Conservation (phyloP, 495 filamentous ascomycete species). For the Gamarada debralockiae region DNA sequence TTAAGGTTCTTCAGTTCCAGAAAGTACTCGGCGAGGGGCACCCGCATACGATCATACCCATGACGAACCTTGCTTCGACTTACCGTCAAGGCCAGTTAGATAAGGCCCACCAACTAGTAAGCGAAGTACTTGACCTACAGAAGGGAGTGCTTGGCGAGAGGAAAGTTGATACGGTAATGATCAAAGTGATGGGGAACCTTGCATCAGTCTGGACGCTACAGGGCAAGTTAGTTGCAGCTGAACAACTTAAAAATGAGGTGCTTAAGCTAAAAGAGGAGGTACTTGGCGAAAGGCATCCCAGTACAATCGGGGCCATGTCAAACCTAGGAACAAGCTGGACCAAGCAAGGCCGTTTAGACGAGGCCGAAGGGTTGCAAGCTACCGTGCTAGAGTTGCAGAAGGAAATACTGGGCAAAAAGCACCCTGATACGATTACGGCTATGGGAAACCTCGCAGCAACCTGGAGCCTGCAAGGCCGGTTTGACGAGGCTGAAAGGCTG, state of each 20-base stretch:
- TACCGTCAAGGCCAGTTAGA: conserved; percentile 11
- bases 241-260: conserved; percentile 19
- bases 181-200: conserved; percentile 29
- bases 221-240: conserved; percentile 23
- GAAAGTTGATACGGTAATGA: conserved; percentile 28
- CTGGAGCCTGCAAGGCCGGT: conserved; percentile 21
- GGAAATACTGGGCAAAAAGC: conserved; percentile 13
- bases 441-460: conserved; percentile 25
- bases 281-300: conserved; percentile 22
- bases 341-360: conserved; percentile 10
- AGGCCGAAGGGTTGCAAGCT: conserved; percentile 27
- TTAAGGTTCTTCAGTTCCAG: conserved; percentile 16
- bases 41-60: conserved; percentile 29
- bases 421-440: conserved; percentile 25
- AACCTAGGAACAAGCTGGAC: conserved; percentile 24
- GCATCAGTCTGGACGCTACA: conserved; percentile 19
- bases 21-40: conserved; percentile 14
- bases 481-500: conserved; percentile 29
- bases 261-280: conserved; percentile 21
- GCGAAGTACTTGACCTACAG: conserved; percentile 14
- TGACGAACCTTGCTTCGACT: conserved; percentile 24
- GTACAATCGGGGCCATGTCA: conserved; percentile 28
- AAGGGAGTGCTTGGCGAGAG: conserved; percentile 16
- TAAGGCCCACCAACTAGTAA: conserved; percentile 15
- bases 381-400: conserved; percentile 7